Conservation (phyloP, 148 eudicot genomes). For the Euryodendron excelsum region DNA sequence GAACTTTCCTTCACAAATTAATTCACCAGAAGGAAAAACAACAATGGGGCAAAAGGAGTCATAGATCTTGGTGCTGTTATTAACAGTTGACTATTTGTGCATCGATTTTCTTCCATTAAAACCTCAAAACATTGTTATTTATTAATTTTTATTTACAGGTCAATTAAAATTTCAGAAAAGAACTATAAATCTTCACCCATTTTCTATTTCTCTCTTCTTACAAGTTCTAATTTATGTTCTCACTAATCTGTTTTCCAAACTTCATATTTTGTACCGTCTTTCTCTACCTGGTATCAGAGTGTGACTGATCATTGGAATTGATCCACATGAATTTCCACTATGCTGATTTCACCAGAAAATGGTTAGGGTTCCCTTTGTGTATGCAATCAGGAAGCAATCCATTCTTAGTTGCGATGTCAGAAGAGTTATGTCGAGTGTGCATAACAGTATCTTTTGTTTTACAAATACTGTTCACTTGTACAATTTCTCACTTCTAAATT, state of each 20-base stretch:
- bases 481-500: not conserved
- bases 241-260: not conserved
- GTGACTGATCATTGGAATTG: not conserved
- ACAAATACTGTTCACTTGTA: not conserved
- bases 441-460: not conserved
- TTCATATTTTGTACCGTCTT: not conserved
- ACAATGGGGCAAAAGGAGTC: not conserved
- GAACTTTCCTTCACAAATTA: constrained; percentile 11
- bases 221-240: not conserved
- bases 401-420: not conserved
- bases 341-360: not conserved
- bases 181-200: not conserved
- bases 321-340: not conserved
- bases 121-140: not conserved
- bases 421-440: not conserved
- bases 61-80: not conserved
- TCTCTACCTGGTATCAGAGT: not conserved
- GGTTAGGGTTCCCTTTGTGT: not conserved
- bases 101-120: not conserved
- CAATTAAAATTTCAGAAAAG: not conserved
- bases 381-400: not conserved
- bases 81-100: not conserved
- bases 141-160: not conserved
- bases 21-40: constrained; percentile 3
- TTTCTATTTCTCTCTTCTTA: not conserved